A percentile compares a stretch with the other conserved stretches of the same genome.
Conservation (phyloP, 129 eudicot genomes). For the Tagetes patula region DNA sequence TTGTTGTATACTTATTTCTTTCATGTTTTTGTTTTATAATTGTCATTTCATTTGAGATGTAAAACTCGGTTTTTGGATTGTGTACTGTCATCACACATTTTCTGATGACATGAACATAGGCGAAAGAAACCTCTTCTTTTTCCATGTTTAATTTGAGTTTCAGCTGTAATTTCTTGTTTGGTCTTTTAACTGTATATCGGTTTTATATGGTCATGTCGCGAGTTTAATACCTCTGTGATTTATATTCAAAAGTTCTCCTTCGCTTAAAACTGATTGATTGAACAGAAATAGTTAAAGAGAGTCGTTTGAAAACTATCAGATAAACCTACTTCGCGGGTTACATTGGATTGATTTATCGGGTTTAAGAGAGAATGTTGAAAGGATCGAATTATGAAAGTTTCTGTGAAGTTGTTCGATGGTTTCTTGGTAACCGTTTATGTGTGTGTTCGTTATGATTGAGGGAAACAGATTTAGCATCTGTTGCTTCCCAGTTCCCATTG, state of each 20-base stretch:
- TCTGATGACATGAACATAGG: constrained; percentile 6
- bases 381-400: too few species aligned
- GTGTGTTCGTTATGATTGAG: too few species aligned
- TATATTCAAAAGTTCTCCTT: neutral
- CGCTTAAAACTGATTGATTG: neutral
- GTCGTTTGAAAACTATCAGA: neutral
- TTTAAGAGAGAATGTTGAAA: too few species aligned
- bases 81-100: neutral
- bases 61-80: constrained; percentile 31
- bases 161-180: too few species aligned
- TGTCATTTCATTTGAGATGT: constrained; percentile 50
- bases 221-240: neutral
- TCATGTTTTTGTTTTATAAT: constrained; percentile 38
- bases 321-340: too few species aligned
- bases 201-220: neutral
- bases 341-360: too few species aligned
- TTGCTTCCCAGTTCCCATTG: too few species aligned
- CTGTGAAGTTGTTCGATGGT: too few species aligned
- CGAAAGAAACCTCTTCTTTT: constrained; percentile 1
- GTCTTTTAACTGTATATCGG: constrained; percentile 4
- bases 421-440: too few species aligned
- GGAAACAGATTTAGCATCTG: too few species aligned
- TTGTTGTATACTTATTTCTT: constrained; percentile 28
- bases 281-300: neutral
- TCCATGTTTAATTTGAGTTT: constrained; percentile 8